Conservation (phyloP, 495 filamentous ascomycete species). For the Trichoderma asperelloides region DNA sequence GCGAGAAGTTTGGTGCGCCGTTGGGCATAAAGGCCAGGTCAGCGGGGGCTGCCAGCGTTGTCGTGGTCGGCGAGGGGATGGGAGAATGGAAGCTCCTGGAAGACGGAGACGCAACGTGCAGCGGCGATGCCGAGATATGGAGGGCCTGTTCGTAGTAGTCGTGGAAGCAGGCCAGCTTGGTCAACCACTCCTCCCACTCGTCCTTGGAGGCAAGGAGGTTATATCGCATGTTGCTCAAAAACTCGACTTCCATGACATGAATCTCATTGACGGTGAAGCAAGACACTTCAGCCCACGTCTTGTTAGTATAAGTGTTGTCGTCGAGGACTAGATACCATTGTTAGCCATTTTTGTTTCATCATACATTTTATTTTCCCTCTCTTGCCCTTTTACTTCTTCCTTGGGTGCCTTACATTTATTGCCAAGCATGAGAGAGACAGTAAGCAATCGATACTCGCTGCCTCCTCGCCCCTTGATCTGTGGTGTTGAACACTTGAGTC, state of each 20-base stretch:
- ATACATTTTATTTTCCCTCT: too few species aligned
- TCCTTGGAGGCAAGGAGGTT: conserved; percentile 73
- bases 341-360: too few species aligned
- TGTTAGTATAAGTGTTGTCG: conserved; percentile 99
- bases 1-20: conserved; percentile 21
- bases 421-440: conserved; percentile 93
- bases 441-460: conserved; percentile 92
- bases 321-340: conserved; percentile 58
- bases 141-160: conserved; percentile 61
- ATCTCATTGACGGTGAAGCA: conserved; percentile 91
- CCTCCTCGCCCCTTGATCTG: conserved; percentile 80
- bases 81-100: conserved; percentile 30
- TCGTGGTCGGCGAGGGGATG: conserved; percentile 36
- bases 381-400: not conserved
- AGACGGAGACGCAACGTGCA: conserved; percentile 29
- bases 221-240: conserved; percentile 97
- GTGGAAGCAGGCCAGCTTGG: conserved; percentile 66
- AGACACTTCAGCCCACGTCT: conserved; percentile 98
- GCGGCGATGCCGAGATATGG: conserved; percentile 23
- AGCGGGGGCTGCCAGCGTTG: conserved; percentile 26
- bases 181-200: conserved; percentile 83
- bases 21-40: conserved; percentile 19
- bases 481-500: conserved; percentile 83
- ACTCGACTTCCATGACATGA: conserved; percentile 99
- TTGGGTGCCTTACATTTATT: conserved; percentile 72